phyloP scores from a whole-genome alignment of 2,329 filamentous ascomycete species.

The Setomelanomma holmii region DNA sequence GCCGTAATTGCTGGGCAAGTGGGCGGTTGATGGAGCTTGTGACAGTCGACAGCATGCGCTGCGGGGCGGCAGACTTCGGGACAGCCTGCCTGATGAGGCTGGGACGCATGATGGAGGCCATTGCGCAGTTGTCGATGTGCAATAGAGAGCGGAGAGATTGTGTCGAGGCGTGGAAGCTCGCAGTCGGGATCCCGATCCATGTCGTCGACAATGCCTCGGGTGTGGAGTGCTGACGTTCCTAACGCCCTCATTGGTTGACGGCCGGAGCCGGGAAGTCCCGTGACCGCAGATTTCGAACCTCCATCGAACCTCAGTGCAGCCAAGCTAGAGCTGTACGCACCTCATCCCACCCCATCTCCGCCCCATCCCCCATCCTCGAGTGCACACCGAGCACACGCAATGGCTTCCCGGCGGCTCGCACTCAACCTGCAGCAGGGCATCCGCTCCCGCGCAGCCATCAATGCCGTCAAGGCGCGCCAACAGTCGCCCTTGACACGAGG shows the following conservation, averaged over 20 bases:
- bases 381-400: conserved; percentile 55
- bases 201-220: conserved; percentile 29
- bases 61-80: conserved; percentile 47
- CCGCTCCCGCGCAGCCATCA: conserved; percentile 84
- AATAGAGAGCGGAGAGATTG: conserved; percentile 15
- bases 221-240: conserved; percentile 26
- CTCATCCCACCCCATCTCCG: conserved; percentile 33
- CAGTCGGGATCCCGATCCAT: not conserved
- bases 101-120: conserved; percentile 62
- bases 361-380: conserved; percentile 33
- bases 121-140: conserved; percentile 37
- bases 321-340: conserved; percentile 34
- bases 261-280: conserved; percentile 26
- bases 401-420: conserved; percentile 98
- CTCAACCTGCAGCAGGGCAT: conserved; percentile 90
- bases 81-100: conserved; percentile 58
- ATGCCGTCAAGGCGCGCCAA: conserved; percentile 64
- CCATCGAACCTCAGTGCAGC: conserved; percentile 31
- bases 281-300: conserved; percentile 28
- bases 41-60: conserved; percentile 55
- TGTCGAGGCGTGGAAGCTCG: conserved; percentile 2
- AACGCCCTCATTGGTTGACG: conserved; percentile 23
- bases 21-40: conserved; percentile 46
- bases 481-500: conserved; percentile 76
- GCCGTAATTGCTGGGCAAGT: conserved; percentile 45